A percentile compares a stretch with the other conserved stretches of the same genome.
Conservation (phyloP, 2,329 filamentous ascomycete species). For the Monilinia vaccinii-corymbosi region DNA sequence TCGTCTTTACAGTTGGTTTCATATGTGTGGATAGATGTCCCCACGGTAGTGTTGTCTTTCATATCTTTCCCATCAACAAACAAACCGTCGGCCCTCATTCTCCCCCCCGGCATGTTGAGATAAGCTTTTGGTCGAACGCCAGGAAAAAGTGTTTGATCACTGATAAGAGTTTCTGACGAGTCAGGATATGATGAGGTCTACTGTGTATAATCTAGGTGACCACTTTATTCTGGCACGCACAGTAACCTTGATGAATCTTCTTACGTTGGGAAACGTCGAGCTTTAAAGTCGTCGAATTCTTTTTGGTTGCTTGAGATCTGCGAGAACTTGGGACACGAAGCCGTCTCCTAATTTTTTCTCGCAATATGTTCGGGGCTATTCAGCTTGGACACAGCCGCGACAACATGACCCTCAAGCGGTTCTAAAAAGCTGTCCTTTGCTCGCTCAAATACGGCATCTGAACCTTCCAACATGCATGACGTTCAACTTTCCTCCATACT, state of each 20-base stretch:
- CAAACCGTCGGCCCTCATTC: neutral
- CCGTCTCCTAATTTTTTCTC: neutral
- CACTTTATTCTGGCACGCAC: neutral
- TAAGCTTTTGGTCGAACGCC: neutral
- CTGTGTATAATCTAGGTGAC: neutral
- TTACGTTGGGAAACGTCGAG: neutral
- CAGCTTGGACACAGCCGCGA: neutral
- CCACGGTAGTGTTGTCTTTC: neutral
- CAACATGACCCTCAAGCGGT: neutral
- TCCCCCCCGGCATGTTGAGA: neutral
- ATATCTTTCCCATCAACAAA: neutral
- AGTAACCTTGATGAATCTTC: neutral
- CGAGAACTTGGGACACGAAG: neutral
- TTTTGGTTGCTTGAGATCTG: neutral
- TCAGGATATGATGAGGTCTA: neutral
- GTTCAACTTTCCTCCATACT: neutral
- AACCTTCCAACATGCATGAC: neutral
- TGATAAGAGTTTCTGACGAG: neutral
- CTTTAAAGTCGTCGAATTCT: neutral
- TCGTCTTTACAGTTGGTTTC: neutral
- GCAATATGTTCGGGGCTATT: neutral
- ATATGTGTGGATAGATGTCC: neutral
- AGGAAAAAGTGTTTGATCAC: neutral
- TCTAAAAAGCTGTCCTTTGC: neutral
- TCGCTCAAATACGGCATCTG: neutral